Percentiles rank a stretch among this genome's conserved stretches.
Evolutionary conservation across 306 rosid species (phyloP).

Genomic region (Prunus mira): DNA sequence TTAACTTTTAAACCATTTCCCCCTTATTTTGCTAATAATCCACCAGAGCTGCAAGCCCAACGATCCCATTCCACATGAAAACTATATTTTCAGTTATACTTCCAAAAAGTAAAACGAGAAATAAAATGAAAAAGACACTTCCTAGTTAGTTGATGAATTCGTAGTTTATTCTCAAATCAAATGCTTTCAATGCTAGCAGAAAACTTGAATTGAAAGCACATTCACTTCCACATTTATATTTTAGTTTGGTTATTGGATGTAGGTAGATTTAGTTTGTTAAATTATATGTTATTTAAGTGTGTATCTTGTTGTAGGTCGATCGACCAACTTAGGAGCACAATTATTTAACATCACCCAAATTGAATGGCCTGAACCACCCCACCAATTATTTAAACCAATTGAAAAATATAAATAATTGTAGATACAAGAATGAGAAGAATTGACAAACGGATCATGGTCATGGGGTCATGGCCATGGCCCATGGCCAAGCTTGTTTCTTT

Average conservation of each 20-base stretch:
- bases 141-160: neutral
- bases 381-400: slow-evolving; percentile 13
- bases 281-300: neutral
- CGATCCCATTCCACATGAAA: no score
- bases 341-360: neutral
- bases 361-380: slow-evolving; percentile 7
- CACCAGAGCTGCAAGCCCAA: no score
- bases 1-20: no score
- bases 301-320: neutral
- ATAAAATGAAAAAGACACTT: neutral
- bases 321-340: slow-evolving; percentile 8
- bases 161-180: neutral
- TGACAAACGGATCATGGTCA: neutral
- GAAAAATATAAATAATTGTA: neutral
- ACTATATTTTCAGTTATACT: neutral
- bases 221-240: neutral
- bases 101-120: neutral
- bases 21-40: no score
- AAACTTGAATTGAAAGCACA: neutral
- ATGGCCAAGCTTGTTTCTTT: no score
- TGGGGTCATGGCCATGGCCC: no score
- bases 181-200: neutral
- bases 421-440: neutral
- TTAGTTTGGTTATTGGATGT: neutral
- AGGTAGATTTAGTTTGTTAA: neutral